Percentiles rank a stretch among this genome's conserved stretches.
Conservation (phyloP, 257 asterid species). For the Coffea canephora region DNA sequence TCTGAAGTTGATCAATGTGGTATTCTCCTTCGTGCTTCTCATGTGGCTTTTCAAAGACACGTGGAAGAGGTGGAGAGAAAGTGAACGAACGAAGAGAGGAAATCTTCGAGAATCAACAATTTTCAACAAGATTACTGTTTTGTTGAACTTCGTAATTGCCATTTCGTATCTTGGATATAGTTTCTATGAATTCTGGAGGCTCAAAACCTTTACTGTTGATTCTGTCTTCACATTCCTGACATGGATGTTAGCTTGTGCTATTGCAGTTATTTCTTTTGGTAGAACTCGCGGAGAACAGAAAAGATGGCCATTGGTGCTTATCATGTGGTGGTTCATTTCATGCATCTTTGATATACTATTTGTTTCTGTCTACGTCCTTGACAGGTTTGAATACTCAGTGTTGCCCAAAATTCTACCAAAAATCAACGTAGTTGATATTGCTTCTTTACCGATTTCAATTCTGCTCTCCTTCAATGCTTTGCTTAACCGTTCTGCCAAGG, state of each 20-base stretch:
- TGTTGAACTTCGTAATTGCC: conserved; percentile 37
- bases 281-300: conserved; percentile 16
- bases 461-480: conserved; percentile 43
- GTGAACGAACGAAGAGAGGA: conserved; percentile 19
- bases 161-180: conserved; percentile 41
- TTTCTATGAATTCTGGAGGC: conserved; percentile 39
- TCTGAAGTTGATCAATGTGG: conserved; percentile 44
- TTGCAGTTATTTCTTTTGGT: conserved; percentile 37
- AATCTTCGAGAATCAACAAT: conserved; percentile 12
- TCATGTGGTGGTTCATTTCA: conserved; percentile 68
- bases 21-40: conserved; percentile 45
- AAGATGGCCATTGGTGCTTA: conserved; percentile 65
- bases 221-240: conserved; percentile 34
- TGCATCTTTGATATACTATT: conserved; percentile 28
- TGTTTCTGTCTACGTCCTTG: conserved; percentile 29
- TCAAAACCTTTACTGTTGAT: conserved; percentile 18
- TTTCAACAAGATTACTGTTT: conserved; percentile 38
- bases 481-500: conserved; percentile 8
- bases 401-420: conserved; percentile 37
- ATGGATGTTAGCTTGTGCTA: conserved; percentile 50
- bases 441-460: conserved; percentile 49
- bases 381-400: conserved; percentile 17
- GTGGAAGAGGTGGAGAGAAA: conserved; percentile 29
- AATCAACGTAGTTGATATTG: conserved; percentile 41
- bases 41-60: conserved; percentile 44